Conservation (phyloP, 164 flowering plant species). For the Warburgia ugandensis region DNA sequence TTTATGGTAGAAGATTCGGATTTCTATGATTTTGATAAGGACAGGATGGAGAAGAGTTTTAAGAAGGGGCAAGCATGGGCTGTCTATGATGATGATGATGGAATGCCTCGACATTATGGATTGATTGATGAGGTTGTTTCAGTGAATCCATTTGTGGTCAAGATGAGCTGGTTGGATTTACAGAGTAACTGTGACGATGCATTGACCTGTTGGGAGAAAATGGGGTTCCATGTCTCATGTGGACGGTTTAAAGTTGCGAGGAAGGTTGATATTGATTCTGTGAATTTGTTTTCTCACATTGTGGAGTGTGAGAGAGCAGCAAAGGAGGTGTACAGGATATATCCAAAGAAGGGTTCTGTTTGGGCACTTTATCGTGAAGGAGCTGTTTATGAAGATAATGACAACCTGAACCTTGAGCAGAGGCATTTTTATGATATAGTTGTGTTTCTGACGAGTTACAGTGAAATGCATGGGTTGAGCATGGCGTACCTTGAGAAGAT, state of each 20-base stretch:
- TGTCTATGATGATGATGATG: conserved; percentile 73
- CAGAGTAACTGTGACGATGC: conserved; percentile 41
- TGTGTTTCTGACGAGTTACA: conserved; percentile 62
- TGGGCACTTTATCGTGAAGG: conserved; percentile 68
- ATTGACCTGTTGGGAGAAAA: conserved; percentile 32
- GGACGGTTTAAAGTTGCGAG: conserved; percentile 61
- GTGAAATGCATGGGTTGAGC: conserved; percentile 78
- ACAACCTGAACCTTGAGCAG: conserved; percentile 10
- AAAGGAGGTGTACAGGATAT: conserved; percentile 63
- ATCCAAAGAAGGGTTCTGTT: conserved; percentile 82
- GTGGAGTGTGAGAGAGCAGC: conserved; percentile 78
- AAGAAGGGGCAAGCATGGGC: conserved; percentile 91
- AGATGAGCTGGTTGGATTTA: conserved; percentile 67
- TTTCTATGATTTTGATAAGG: conserved; percentile 84
- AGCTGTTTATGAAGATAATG: conserved; percentile 18
- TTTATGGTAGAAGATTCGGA: conserved; percentile 73
- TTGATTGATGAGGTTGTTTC: conserved; percentile 67
- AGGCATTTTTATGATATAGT: conserved; percentile 49
- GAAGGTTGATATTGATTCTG: conserved; percentile 32
- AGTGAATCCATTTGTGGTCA: conserved; percentile 58
- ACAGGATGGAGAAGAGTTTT: conserved; percentile 64
- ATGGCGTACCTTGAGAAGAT: conserved; percentile 84
- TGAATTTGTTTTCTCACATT: conserved; percentile 73
- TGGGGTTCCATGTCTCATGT: conserved; percentile 48
- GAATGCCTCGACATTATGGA: conserved; percentile 89